These are phyloP conservation scores for Cercospora beticola DNA, from an alignment of 2,329 filamentous ascomycete species.

Conservation along the genomic window DNA sequence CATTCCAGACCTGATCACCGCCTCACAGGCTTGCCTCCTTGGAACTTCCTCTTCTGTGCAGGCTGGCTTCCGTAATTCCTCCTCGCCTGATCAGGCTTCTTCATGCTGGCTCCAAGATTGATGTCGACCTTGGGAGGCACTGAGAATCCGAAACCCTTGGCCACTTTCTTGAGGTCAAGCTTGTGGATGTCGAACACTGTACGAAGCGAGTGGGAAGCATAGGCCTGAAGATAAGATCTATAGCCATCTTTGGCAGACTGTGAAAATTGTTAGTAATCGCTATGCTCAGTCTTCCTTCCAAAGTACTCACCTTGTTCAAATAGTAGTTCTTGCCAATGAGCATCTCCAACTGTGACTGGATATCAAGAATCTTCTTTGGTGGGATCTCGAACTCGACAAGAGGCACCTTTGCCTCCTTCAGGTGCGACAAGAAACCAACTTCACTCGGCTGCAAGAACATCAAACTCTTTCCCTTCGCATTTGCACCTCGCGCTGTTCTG, in stretches of 20 bases:
- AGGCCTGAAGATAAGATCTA: constrained; percentile 89
- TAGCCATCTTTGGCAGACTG: constrained; percentile 71
- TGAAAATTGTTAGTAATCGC: constrained; percentile 11
- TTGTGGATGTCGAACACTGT: constrained; percentile 84
- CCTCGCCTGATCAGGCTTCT: constrained; percentile 69
- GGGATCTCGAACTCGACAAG: constrained; percentile 97
- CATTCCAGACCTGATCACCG: neutral
- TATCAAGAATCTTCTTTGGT: constrained; percentile 84
- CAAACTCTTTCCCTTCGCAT: constrained; percentile 80
- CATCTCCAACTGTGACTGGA: constrained; percentile 78
- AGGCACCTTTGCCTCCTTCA: constrained; percentile 88
- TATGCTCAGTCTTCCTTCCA: neutral
- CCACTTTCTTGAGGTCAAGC: constrained; percentile 78
- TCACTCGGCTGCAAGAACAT: constrained; percentile 93
- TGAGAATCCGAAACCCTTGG: constrained; percentile 78
- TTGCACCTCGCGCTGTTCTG: constrained; percentile 82
- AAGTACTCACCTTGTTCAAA: constrained; percentile 70
- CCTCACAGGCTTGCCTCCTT: constrained; percentile 14
- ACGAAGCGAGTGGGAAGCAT: constrained; percentile 79
- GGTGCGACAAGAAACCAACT: constrained; percentile 85
- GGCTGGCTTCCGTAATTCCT: constrained; percentile 78
- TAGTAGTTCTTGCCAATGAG: constrained; percentile 96
- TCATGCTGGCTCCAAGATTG: constrained; percentile 72
- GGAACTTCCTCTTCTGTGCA: constrained; percentile 49
- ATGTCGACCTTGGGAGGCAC: constrained; percentile 78